These are phyloP conservation scores for Solanum piurae DNA, from an alignment of 257 asterid species.

Conservation along the genomic window DNA sequence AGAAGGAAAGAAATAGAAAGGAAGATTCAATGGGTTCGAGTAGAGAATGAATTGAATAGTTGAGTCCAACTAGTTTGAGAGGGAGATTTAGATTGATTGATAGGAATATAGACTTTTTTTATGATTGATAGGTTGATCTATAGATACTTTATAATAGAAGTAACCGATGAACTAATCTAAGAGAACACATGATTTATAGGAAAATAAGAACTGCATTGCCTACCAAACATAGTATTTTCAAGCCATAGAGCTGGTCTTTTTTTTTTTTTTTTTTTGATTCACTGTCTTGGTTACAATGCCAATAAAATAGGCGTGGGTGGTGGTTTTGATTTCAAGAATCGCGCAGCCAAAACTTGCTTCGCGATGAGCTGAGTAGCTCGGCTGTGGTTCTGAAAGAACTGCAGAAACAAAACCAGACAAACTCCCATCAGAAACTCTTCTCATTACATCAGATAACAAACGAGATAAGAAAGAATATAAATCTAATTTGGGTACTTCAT, in stretches of 20 bases:
- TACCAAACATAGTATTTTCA: neutral
- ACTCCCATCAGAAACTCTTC: no score
- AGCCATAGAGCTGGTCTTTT: slow-evolving; percentile 8
- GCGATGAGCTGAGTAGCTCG: slow-evolving; percentile 37
- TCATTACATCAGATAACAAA: no score
- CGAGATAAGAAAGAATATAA: no score
- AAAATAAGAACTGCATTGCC: neutral
- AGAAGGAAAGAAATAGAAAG: neutral
- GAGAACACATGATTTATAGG: neutral
- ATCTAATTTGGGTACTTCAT: neutral
- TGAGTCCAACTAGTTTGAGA: neutral
- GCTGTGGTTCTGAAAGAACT: slow-evolving; percentile 34
- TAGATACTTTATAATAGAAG: neutral
- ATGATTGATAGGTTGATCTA: neutral
- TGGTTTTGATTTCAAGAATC: slow-evolving; percentile 37
- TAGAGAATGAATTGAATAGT: neutral
- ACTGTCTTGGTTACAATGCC: slow-evolving; percentile 47
- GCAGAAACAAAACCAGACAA: neutral
- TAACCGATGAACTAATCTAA: neutral
- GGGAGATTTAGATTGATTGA: neutral
- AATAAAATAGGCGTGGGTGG: slow-evolving; percentile 35
- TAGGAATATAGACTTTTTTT: neutral
- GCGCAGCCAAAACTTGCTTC: slow-evolving; percentile 53
- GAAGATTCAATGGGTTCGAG: neutral
- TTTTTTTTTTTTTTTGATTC: slow-evolving; percentile 1